Base-by-base conservation (phyloP, 305 asterid genomes). In the Fraxinus velutina region DNA sequence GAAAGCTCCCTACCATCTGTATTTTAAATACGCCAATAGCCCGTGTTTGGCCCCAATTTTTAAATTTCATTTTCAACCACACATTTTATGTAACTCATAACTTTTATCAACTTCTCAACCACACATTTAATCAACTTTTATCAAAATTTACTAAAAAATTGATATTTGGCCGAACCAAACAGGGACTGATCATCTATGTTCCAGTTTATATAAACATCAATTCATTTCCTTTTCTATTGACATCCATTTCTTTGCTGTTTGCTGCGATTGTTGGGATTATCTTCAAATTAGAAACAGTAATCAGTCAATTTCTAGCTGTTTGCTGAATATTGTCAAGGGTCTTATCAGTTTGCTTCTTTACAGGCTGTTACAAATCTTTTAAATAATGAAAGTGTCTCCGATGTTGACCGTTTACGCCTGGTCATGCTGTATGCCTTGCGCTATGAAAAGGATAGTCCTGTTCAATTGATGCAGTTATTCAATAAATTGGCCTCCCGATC, bases 371-470 rank as follows among this genome's bases (percentile, higher is more conserved):
- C 97, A 22, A 91, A 91, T 87, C 92, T 94, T 80, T 81, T 96
- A 81, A 94, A 93, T 55, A 84, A 94, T 82, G 98, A 93, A 64
- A 89, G 83, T 80, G 85, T 96, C 79, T 93, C 99, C 8, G 98
- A 96, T 83, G 85, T 96, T 84, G 99, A 94, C 86, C 93, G 97
- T 52, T 87, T 96, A 80, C 98, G 99, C 82, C 87, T 96, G 33
- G 99, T 96, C 79, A 96, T 94, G 98, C 86, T 96, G 84, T 96
- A 96, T 83, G 97, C 98, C 66, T 82, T 96, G 89, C 97, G 99
- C 75, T 96, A 96, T 86, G 99, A 96, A 90, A 96, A 94, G 87
- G 99, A 96, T 44, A 93, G 97, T 83, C 97, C 98, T 5, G 98
- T 93, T 86, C 99, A 96, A 91, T 91, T 94, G 86, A 94, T 96